Percentiles rank a stretch among this genome's conserved stretches.
These are phyloP conservation scores for Cordyceps cicadae DNA, from an alignment of 2,329 filamentous ascomycete species.

Conservation along the genomic window DNA sequence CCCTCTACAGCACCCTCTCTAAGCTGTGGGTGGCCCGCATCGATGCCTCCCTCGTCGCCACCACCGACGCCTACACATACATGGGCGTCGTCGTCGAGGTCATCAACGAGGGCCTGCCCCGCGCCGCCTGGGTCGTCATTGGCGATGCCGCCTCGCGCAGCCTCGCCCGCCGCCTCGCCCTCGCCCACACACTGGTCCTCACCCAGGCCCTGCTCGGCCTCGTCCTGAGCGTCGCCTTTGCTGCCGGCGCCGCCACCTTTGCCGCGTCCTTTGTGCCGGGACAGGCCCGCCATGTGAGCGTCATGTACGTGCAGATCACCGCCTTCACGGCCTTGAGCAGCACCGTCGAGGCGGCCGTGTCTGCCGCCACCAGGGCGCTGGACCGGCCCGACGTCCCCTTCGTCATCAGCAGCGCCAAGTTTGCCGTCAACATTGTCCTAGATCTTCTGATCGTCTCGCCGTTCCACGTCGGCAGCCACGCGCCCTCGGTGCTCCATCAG, in stretches of 20 bases:
- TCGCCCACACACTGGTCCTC: constrained; percentile 55
- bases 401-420: constrained; percentile 55
- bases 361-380: constrained; percentile 53
- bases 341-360: constrained; percentile 55
- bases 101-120: constrained; percentile 63
- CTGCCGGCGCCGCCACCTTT: constrained; percentile 44
- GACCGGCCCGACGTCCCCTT: constrained; percentile 63
- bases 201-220: constrained; percentile 51
- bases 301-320: constrained; percentile 57
- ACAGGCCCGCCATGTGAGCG: constrained; percentile 45
- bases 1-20: constrained; percentile 57
- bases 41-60: constrained; percentile 40
- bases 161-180: constrained; percentile 41
- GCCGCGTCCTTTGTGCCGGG: constrained; percentile 55
- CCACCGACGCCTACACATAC: constrained; percentile 52
- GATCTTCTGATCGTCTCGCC: constrained; percentile 59
- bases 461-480: constrained; percentile 48
- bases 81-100: constrained; percentile 60
- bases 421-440: constrained; percentile 57
- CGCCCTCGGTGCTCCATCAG: constrained; percentile 55
- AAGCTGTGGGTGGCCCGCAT: constrained; percentile 66
- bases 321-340: constrained; percentile 55
- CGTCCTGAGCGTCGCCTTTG: constrained; percentile 52
- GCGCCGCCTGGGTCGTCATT: constrained; percentile 60
- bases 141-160: constrained; percentile 52